A percentile compares a stretch with the other conserved stretches of the same genome.
phyloP scores from a whole-genome alignment of 2,329 filamentous ascomycete species.

The Botrytis squamosa region DNA sequence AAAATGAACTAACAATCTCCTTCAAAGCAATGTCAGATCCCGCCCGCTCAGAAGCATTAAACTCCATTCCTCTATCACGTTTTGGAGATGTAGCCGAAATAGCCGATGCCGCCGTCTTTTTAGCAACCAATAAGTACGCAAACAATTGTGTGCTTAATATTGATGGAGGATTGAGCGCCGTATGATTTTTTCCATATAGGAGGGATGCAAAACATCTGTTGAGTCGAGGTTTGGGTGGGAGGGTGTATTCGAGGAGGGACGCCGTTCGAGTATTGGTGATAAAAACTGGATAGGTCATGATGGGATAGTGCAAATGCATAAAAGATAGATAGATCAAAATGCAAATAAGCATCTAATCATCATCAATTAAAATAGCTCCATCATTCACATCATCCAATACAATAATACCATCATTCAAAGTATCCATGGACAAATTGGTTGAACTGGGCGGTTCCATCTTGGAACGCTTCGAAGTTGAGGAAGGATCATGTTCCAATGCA shows the following conservation, averaged over 20 bases:
- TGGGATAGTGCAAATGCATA: background rate
- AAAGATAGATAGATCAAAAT: background rate
- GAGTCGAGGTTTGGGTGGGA: background rate
- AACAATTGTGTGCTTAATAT: constrained; percentile 86
- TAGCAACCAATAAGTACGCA: constrained; percentile 75
- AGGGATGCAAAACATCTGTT: background rate
- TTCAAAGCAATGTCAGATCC: constrained; percentile 45
- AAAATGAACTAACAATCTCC: background rate
- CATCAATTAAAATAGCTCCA: constrained; percentile 67
- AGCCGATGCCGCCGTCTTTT: constrained; percentile 77
- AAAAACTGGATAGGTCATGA: background rate
- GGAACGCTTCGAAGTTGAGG: constrained; percentile 32
- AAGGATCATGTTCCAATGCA: constrained; percentile 27
- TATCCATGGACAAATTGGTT: constrained; percentile 35
- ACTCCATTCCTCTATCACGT: constrained; percentile 62
- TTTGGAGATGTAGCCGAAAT: constrained; percentile 70
- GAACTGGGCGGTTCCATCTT: constrained; percentile 34
- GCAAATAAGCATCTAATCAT: constrained; percentile 47
- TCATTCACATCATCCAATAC: constrained; percentile 43
- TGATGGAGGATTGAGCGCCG: constrained; percentile 77
- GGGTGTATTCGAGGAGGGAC: background rate
- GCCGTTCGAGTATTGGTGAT: background rate
- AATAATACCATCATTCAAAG: constrained; percentile 37
- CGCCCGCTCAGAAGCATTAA: constrained; percentile 38
- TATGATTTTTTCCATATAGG: constrained; percentile 41